phyloP scores from a whole-genome alignment of 768 basidiomycete genomes.

The Strobilomyces confusus region DNA sequence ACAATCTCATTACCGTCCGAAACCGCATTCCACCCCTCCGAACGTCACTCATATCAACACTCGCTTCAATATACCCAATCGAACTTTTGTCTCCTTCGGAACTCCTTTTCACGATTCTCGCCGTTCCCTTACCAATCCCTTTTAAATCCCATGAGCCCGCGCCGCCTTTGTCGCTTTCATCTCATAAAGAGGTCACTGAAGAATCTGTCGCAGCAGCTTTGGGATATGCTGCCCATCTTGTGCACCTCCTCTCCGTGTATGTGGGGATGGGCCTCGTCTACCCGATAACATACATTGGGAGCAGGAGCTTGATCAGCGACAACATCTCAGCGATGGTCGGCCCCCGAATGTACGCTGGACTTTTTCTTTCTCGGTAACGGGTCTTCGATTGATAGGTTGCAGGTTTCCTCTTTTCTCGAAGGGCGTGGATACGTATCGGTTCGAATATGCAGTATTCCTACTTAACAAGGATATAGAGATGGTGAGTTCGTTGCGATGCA shows the following conservation, averaged over 20 bases:
- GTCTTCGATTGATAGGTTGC: conserved; percentile 11
- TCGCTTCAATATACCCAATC: conserved; percentile 85
- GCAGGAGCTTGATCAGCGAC: conserved; percentile 87
- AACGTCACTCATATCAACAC: conserved; percentile 61
- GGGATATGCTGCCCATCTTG: conserved; percentile 84
- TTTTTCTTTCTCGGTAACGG: conserved; percentile 2
- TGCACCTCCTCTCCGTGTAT: conserved; percentile 79
- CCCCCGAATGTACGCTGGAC: conserved; percentile 72
- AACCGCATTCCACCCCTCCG: conserved; percentile 50
- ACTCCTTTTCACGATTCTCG: conserved; percentile 84
- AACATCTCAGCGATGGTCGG: conserved; percentile 94
- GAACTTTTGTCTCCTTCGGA: conserved; percentile 79
- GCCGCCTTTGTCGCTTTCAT: conserved; percentile 67
- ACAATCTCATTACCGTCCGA: conserved; percentile 43
- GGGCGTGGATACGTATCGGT: conserved; percentile 94
- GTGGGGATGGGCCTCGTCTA: conserved; percentile 75
- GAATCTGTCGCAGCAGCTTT: conserved; percentile 85
- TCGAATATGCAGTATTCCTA: conserved; percentile 95
- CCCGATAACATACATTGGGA: conserved; percentile 87
- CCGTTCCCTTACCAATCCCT: conserved; percentile 89
- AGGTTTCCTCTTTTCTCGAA: conserved; percentile 95
- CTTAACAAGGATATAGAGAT: conserved; percentile 97
- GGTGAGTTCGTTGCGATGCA: conserved; percentile 38
- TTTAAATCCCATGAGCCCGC: conserved; percentile 69
- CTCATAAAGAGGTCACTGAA: conserved; percentile 74